Evolutionary conservation across 192 early-diverging fungal genomes (phyloP).

Genomic region (Martensiomyces pterosporus): DNA sequence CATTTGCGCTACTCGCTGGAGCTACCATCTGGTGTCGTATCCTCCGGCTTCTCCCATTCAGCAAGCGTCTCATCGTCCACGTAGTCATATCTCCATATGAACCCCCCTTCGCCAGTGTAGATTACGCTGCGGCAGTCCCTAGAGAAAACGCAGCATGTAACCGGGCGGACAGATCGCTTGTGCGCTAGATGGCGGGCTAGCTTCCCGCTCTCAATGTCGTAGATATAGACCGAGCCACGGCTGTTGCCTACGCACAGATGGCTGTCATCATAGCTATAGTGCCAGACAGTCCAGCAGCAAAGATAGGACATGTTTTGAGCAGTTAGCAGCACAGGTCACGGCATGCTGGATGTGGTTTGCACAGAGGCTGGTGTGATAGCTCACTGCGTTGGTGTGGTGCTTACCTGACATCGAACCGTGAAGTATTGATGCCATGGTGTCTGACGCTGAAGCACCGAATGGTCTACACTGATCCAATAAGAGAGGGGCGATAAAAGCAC

Average conservation of each 20-base stretch:
- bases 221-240: conserved; percentile 67
- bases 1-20: neutral
- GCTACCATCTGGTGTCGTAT: conserved; percentile 25
- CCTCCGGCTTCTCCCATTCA: conserved; percentile 60
- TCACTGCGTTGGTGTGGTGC: too few relatives aligned
- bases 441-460: conserved; percentile 49
- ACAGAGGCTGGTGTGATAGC: too few relatives aligned
- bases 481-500: too few relatives aligned
- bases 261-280: conserved; percentile 65
- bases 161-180: conserved; percentile 71
- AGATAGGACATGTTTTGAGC: too few relatives aligned
- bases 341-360: too few relatives aligned
- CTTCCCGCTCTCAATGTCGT: conserved; percentile 65
- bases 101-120: conserved; percentile 70
- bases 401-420: conserved; percentile 64
- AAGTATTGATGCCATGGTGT: conserved; percentile 41
- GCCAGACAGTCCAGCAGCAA: too few relatives aligned
- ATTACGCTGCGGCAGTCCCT: conserved; percentile 68
- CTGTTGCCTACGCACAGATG: conserved; percentile 74
- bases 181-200: conserved; percentile 62
- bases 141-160: conserved; percentile 76
- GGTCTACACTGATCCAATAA: too few relatives aligned
- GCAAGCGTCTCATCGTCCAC: conserved; percentile 67
- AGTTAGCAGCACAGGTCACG: too few relatives aligned
- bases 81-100: conserved; percentile 83